Evolutionary conservation across 805 yeast genomes (phyloP).

Genomic region (Hanseniaspora valbyensis): DNA sequence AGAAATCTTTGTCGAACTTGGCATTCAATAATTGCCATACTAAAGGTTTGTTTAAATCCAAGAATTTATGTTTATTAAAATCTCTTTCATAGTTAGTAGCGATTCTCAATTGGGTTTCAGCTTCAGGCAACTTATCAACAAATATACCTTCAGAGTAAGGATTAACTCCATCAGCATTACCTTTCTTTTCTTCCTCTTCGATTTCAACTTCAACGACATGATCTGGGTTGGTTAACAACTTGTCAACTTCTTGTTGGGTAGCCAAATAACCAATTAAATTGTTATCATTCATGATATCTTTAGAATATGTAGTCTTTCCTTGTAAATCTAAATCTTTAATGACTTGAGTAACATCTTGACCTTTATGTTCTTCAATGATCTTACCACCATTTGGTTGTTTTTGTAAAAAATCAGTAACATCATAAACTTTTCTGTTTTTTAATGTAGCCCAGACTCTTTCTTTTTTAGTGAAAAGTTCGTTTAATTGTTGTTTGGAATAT

Average conservation of each 20-base stretch:
- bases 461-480: slow-evolving; percentile 37
- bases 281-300: slow-evolving; percentile 72
- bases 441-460: slow-evolving; percentile 72
- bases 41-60: slow-evolving; percentile 76
- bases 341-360: slow-evolving; percentile 67
- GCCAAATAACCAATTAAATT: slow-evolving; percentile 77
- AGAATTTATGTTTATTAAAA: slow-evolving; percentile 63
- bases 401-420: slow-evolving; percentile 48
- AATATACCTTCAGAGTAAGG: slow-evolving; percentile 42
- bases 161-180: slow-evolving; percentile 24
- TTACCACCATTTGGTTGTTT: slow-evolving; percentile 65
- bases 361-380: slow-evolving; percentile 61
- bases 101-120: slow-evolving; percentile 59
- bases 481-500: slow-evolving; percentile 43
- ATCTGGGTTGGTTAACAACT: slow-evolving; percentile 50
- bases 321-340: slow-evolving; percentile 41
- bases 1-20: slow-evolving; percentile 73
- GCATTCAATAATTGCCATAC: slow-evolving; percentile 68
- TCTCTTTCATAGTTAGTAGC: slow-evolving; percentile 71
- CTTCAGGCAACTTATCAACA: slow-evolving; percentile 48
- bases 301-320: slow-evolving; percentile 73
- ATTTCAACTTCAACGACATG: slow-evolving; percentile 45
- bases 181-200: slow-evolving; percentile 29
- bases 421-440: slow-evolving; percentile 67
- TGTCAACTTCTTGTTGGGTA: slow-evolving; percentile 63